Percentiles rank a stretch among this genome's conserved stretches.
Conservation (phyloP, 2,329 filamentous ascomycete genomes). For the Talaromyces sp. region DNA sequence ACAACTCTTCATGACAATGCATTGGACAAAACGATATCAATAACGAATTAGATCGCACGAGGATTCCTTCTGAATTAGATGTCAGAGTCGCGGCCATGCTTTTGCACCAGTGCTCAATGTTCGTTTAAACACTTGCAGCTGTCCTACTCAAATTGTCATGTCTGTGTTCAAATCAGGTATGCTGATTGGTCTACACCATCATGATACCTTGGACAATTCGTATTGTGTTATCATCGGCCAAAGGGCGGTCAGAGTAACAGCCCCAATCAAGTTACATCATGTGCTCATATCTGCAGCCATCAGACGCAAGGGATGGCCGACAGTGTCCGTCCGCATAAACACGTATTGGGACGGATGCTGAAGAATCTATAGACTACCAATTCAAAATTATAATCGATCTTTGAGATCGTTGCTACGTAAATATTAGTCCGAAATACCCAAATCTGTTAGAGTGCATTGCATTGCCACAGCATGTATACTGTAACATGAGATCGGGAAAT, state of each 20-base stretch:
- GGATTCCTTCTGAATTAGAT: neutral
- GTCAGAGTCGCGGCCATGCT: neutral
- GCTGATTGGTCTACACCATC: slow-evolving; percentile 4
- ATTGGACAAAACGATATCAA: too few species aligned
- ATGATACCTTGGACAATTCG: slow-evolving; percentile 3
- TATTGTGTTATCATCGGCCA: slow-evolving; percentile 1
- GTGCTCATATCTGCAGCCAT: slow-evolving; percentile 7
- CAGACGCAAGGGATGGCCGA: slow-evolving; percentile 11
- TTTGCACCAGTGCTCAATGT: neutral
- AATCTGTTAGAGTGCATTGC: neutral
- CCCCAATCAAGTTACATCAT: slow-evolving; percentile 5
- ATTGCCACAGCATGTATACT: neutral
- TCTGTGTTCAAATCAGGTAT: neutral
- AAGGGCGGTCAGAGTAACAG: slow-evolving; percentile 11
- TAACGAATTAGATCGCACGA: neutral
- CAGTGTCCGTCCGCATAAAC: neutral
- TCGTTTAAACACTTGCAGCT: neutral
- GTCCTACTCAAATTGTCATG: slow-evolving; percentile 1
- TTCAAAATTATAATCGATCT: neutral
- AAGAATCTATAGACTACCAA: too few species aligned
- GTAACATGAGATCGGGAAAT: neutral
- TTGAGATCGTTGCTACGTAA: neutral
- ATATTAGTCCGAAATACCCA: neutral
- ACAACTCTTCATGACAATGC: neutral
- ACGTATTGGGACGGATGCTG: neutral